Evolutionary conservation across 2,329 filamentous ascomycete genomes (phyloP).

Genomic region (Incumbomyces delicatus): DNA sequence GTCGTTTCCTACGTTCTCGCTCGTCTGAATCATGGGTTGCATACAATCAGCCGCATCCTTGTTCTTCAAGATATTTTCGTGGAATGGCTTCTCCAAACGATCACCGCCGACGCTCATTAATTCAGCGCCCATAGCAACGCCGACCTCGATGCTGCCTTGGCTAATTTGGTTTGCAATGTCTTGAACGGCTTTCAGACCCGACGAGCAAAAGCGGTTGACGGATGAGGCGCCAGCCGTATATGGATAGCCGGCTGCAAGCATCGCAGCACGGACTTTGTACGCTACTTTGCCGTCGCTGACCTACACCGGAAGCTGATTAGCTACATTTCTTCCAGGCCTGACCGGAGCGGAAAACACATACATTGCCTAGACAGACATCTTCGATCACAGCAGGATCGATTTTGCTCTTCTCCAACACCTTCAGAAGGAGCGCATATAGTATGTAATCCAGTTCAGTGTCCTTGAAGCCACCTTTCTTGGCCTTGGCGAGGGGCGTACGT

Average conservation of each 20-base stretch:
- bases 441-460: constrained; percentile 85
- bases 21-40: constrained; percentile 96
- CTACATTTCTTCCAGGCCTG: background rate
- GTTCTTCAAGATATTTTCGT: constrained; percentile 62
- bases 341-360: constrained; percentile 33
- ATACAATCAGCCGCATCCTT: constrained; percentile 78
- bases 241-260: constrained; percentile 85
- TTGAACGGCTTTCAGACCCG: constrained; percentile 87
- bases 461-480: constrained; percentile 86
- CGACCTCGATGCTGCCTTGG: constrained; percentile 71
- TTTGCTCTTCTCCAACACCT: constrained; percentile 61
- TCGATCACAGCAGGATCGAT: constrained; percentile 73
- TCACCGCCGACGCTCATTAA: constrained; percentile 71
- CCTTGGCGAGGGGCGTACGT: constrained; percentile 83
- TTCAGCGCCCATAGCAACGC: constrained; percentile 81
- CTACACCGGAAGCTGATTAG: constrained; percentile 26
- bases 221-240: constrained; percentile 74
- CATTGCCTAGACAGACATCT: constrained; percentile 88
- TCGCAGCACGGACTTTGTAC: constrained; percentile 81
- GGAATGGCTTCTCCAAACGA: constrained; percentile 61
- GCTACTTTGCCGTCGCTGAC: constrained; percentile 76
- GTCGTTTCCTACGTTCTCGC: constrained; percentile 87
- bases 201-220: constrained; percentile 95
- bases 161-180: constrained; percentile 86
- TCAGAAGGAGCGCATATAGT: constrained; percentile 70